Base-by-base conservation (phyloP, 345 rosid species). In the Rubroshorea leprosula region DNA sequence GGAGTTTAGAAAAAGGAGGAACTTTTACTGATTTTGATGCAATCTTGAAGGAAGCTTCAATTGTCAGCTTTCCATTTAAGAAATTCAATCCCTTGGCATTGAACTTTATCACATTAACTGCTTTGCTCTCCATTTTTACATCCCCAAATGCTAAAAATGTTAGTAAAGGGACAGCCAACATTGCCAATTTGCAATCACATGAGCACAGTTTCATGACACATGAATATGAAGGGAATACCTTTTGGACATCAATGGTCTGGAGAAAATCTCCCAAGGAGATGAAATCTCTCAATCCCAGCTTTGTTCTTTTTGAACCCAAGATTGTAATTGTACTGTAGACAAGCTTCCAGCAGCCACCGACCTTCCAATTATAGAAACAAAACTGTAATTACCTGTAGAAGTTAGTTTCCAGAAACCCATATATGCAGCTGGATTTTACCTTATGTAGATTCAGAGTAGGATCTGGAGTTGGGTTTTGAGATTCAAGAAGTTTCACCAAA, bases 41-140 rank as follows among this genome's bases (percentile, higher is more conserved):
- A 51, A 81, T 76, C 60, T 77, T 73, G 87, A 86, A 92, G 12
- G 83, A 80, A 27, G 93, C 87, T 25, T 82, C 82, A 67, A 92
- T 89, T 22, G 70, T 83, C 35, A 92, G 83, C 67, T 86, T 72
- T 61, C 96, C 96, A 35, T 78, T 82, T 43, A 77, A 74, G 72
- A 85, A 48, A 66, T 72, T 89, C 71, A 89, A 47, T 54, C 95
- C 98, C 47, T 83, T 79, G 19, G 77, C 95, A 65, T 79, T 81
- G 78, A 92, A 92, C 76, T 84, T 78, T 58, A 92, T 84, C 72
- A 89, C 82, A 59, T 89, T 86, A 51, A 82, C 89, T 64, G 95
- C 93, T 85, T 89, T 89, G 48, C 91, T 87, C 98, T 89, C 81
- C 71, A 77, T 76, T 73, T 57, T 60, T 19, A 62, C 73, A 71